Conservation (phyloP, 1,284 basidiomycete genomes). For the Gymnopus androsaceus region DNA sequence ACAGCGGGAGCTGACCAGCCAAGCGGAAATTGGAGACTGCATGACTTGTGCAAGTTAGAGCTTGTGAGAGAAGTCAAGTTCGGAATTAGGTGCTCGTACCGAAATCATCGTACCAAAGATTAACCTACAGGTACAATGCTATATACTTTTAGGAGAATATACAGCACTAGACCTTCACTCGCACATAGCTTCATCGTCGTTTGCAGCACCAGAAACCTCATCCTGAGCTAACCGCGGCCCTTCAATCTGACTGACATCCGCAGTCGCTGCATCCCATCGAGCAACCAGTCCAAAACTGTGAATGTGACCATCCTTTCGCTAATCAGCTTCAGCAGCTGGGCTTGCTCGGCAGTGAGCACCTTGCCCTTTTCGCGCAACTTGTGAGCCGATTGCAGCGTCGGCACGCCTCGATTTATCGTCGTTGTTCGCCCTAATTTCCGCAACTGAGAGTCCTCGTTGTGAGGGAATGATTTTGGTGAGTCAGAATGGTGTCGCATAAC, state of each 20-base stretch:
- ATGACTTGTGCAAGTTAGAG: constrained; percentile 32
- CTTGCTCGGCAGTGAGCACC: constrained; percentile 79
- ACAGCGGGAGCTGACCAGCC: constrained; percentile 55
- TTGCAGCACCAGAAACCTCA: constrained; percentile 27
- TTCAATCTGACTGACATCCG: constrained; percentile 65
- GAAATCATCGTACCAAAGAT: background rate
- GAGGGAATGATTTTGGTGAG: constrained; percentile 86
- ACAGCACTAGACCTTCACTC: constrained; percentile 29
- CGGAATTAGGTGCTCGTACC: background rate
- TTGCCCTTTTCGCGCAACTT: constrained; percentile 86
- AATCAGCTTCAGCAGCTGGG: constrained; percentile 86
- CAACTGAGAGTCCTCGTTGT: constrained; percentile 95
- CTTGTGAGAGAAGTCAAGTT: background rate
- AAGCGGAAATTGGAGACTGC: constrained; percentile 41
- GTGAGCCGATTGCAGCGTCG: constrained; percentile 81
- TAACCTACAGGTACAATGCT: constrained; percentile 4
- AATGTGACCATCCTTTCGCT: constrained; percentile 87
- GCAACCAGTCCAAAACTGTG: constrained; percentile 69
- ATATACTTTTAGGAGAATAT: constrained; percentile 8
- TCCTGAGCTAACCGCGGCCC: constrained; percentile 46
- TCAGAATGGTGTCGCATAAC: constrained; percentile 74
- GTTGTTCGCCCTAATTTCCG: constrained; percentile 90
- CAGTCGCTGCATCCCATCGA: constrained; percentile 75
- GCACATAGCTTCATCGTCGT: constrained; percentile 44
- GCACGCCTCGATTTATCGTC: constrained; percentile 84